A percentile compares a stretch with the other conserved stretches of the same genome.
Evolutionary conservation across 306 rosid genomes (phyloP).

Genomic region (Fagus sylvatica): DNA sequence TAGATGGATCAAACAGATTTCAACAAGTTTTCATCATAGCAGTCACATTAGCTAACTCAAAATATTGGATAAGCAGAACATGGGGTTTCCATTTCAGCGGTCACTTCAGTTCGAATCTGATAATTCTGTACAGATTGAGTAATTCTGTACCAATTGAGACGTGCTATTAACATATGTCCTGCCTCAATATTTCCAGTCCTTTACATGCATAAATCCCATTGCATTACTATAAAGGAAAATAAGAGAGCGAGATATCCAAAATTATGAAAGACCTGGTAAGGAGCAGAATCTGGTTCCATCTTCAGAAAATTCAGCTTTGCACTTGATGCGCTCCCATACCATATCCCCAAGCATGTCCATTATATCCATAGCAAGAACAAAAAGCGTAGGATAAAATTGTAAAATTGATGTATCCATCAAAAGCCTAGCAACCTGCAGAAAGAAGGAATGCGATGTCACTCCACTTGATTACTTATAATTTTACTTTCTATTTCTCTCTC

Average conservation of each 20-base stretch:
- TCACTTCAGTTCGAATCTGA: not conserved
- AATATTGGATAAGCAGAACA: not conserved
- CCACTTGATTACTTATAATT: not conserved
- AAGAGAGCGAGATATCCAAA: conserved; percentile 16
- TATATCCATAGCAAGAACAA: conserved; percentile 83
- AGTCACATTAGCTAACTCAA: not conserved
- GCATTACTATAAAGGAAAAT: conserved; percentile 1
- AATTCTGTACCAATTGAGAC: not conserved
- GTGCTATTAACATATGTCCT: conserved; percentile 2
- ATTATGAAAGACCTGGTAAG: conserved; percentile 62
- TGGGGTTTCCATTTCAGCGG: not conserved
- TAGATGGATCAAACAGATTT: not conserved
- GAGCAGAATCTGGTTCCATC: conserved; percentile 56
- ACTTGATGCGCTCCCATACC: conserved; percentile 92
- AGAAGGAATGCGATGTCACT: conserved; percentile 23
- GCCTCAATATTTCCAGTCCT: conserved; percentile 1
- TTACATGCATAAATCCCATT: not conserved
- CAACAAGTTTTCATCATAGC: not conserved
- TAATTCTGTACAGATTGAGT: too few species aligned
- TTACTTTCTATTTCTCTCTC: too few species aligned
- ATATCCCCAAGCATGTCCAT: conserved; percentile 91
- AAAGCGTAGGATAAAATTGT: conserved; percentile 88
- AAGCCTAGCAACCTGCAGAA: conserved; percentile 87
- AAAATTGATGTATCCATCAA: conserved; percentile 81
- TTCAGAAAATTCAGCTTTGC: conserved; percentile 79